These are phyloP conservation scores for Cyclanthera cordifolia DNA, from an alignment of 306 rosid species.

Conservation along the genomic window DNA sequence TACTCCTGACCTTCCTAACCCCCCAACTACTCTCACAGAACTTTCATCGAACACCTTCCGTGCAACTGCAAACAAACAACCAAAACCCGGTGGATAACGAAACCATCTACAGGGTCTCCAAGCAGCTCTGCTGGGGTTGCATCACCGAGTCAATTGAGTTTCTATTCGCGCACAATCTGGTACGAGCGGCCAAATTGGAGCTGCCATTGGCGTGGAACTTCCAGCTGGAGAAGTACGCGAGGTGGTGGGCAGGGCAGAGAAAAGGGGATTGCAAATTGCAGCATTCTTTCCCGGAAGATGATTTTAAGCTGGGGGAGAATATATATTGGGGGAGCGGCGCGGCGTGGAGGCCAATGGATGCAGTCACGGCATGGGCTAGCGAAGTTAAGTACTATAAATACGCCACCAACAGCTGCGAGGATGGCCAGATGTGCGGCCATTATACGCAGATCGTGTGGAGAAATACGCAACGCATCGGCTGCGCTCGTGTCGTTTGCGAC, in stretches of 20 bases:
- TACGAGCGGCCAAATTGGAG: slow-evolving; percentile 60
- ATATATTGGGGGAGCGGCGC: slow-evolving; percentile 79
- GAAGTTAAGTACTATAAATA: slow-evolving; percentile 64
- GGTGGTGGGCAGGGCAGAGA: slow-evolving; percentile 69
- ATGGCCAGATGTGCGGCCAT: slow-evolving; percentile 76
- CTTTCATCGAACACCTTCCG: slow-evolving; percentile 5
- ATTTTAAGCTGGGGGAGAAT: slow-evolving; percentile 71
- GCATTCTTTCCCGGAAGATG: slow-evolving; percentile 68
- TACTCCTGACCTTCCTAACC: slow-evolving; percentile 12
- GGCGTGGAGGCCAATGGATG: slow-evolving; percentile 52
- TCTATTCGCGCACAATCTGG: slow-evolving; percentile 52
- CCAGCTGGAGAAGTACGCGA: slow-evolving; percentile 57
- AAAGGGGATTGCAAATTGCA: slow-evolving; percentile 51
- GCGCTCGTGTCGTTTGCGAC: slow-evolving; percentile 63
- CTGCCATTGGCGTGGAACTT: slow-evolving; percentile 52
- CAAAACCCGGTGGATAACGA: slow-evolving; percentile 31
- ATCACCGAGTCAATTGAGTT: slow-evolving; percentile 56
- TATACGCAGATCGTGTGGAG: slow-evolving; percentile 84
- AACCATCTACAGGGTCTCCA: slow-evolving; percentile 48
- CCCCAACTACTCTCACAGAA: neutral
- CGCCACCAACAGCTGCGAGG: slow-evolving; percentile 37
- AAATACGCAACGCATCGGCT: slow-evolving; percentile 50
- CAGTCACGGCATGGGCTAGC: slow-evolving; percentile 52
- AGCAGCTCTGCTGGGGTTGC: slow-evolving; percentile 80
- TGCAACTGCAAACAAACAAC: slow-evolving; percentile 9